Conservation (phyloP, 352 stramenopile species). For the Globisporangium yorkense region DNA sequence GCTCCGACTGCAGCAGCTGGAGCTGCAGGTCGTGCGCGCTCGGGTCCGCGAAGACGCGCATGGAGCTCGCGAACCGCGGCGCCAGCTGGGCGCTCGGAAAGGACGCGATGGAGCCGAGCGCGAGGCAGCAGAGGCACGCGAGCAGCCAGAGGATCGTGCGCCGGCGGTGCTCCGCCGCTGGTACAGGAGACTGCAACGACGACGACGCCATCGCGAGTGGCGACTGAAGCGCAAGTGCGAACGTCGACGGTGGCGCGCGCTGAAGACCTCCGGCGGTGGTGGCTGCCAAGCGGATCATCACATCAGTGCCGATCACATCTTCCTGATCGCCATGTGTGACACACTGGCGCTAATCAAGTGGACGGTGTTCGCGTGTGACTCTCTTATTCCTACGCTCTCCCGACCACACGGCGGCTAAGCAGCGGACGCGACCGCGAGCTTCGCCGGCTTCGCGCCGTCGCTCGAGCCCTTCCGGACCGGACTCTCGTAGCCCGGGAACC, state of each 20-base stretch:
- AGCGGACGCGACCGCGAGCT: background rate
- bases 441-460: background rate
- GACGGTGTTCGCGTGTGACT: too few species aligned
- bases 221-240: background rate
- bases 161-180: slow-evolving; percentile 2
- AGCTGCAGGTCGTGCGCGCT: background rate
- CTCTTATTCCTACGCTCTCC: too few species aligned
- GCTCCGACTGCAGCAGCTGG: slow-evolving; percentile 5
- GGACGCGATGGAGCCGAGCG: slow-evolving; percentile 25
- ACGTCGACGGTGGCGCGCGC: background rate
- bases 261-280: background rate
- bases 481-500: slow-evolving; percentile 22
- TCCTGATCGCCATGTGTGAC: background rate
- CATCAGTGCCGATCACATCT: background rate
- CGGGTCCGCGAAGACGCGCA: background rate
- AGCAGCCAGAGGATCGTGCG: slow-evolving; percentile 27
- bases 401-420: background rate
- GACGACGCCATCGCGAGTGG: background rate
- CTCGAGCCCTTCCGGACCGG: background rate
- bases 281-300: background rate
- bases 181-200: background rate
- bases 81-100: slow-evolving; percentile 22
- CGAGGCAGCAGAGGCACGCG: slow-evolving; percentile 34
- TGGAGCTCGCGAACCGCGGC: background rate
- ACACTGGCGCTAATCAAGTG: background rate